Evolutionary conservation across 2,329 filamentous ascomycete genomes (phyloP).

Genomic region (Leptodontidium sp.): DNA sequence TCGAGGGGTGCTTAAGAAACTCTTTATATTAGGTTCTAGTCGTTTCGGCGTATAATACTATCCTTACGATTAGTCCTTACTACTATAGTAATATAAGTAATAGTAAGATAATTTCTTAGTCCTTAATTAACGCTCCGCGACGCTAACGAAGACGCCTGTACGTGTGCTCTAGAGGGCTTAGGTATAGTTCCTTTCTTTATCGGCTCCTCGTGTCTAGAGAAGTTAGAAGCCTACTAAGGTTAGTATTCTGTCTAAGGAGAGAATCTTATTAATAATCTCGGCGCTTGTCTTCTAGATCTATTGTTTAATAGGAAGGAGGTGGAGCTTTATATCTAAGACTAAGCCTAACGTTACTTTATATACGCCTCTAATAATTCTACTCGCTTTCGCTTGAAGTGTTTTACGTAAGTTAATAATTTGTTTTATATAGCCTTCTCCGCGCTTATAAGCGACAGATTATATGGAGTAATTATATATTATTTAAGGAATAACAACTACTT

Average conservation of each 20-base stretch:
- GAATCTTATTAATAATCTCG: not conserved
- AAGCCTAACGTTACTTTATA: conserved; percentile 40
- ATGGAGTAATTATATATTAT: conserved; percentile 45
- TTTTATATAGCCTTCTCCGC: conserved; percentile 32
- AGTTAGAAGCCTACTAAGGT: conserved; percentile 17
- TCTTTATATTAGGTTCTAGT: too few species aligned
- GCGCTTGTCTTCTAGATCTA: conserved; percentile 29
- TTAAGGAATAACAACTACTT: conserved; percentile 44
- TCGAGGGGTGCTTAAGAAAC: too few species aligned
- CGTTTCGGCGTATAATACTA: too few species aligned
- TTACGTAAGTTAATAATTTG: conserved; percentile 35
- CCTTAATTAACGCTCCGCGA: not conserved
- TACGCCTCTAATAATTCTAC: conserved; percentile 39
- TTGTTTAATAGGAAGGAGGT: conserved; percentile 29
- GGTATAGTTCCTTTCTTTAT: too few species aligned
- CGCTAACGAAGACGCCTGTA: too few species aligned
- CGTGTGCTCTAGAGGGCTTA: too few species aligned
- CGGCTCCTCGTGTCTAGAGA: conserved; percentile 19
- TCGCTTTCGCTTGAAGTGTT: conserved; percentile 36
- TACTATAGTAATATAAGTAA: conserved; percentile 11
- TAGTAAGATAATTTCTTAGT: conserved; percentile 25
- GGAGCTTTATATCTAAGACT: conserved; percentile 38
- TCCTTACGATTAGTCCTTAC: too few species aligned
- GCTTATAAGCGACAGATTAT: conserved; percentile 35
- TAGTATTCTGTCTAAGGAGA: conserved; percentile 23